phyloP scores from a whole-genome alignment of 306 rosid genomes.

The Crotalaria pallida region DNA sequence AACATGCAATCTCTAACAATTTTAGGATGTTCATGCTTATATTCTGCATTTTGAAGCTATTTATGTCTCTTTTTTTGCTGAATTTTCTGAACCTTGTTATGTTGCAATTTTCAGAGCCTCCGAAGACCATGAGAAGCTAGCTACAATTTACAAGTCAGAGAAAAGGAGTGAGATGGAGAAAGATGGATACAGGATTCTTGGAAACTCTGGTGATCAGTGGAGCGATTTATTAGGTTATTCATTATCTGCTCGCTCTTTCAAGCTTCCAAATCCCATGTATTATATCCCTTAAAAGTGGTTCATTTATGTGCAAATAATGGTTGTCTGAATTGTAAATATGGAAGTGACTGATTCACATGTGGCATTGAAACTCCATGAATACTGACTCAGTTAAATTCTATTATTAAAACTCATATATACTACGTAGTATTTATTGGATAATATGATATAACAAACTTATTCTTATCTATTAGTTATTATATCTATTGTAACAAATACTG shows the following conservation, averaged over 20 bases:
- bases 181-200: slow-evolving; percentile 74
- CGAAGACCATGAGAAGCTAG: slow-evolving; percentile 62
- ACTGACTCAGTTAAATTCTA: not conserved
- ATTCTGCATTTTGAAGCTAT: slow-evolving; percentile 8
- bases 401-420: not conserved
- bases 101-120: slow-evolving; percentile 40
- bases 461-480: no score
- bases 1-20: not conserved
- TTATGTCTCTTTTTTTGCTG: slow-evolving; percentile 12
- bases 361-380: not conserved
- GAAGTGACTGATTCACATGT: slow-evolving; percentile 1
- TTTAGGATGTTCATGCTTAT: not conserved
- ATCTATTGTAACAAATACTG: no score
- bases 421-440: no score
- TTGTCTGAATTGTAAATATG: slow-evolving; percentile 18
- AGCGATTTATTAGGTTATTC: slow-evolving; percentile 77
- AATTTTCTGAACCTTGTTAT: slow-evolving; percentile 8
- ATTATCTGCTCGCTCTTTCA: slow-evolving; percentile 63
- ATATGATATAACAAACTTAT: no score
- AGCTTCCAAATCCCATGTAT: slow-evolving; percentile 97
- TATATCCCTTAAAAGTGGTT: slow-evolving; percentile 43
- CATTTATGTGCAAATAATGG: slow-evolving; percentile 20
- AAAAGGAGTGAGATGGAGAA: slow-evolving; percentile 71
- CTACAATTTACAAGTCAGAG: slow-evolving; percentile 70
- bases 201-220: slow-evolving; percentile 97